These are phyloP conservation scores for Tuber umbilicatum DNA, from an alignment of 495 filamentous ascomycete species.

Conservation along the genomic window DNA sequence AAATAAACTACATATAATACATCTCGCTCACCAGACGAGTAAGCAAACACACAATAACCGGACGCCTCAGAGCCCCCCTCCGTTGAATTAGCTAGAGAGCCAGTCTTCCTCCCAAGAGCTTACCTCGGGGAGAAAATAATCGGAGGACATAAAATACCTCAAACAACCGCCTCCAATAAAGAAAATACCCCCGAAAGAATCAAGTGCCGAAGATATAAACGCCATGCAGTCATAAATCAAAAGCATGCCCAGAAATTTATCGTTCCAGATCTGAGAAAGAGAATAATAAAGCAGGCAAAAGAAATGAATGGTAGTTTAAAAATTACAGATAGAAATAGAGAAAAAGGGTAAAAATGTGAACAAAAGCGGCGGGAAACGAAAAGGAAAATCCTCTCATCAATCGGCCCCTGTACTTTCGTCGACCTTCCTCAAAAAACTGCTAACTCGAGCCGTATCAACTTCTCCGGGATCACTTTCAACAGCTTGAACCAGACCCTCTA, in stretches of 20 bases:
- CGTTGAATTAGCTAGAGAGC: neutral
- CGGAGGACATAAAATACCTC: neutral
- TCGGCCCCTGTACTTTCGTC: conserved; percentile 46
- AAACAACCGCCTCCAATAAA: neutral
- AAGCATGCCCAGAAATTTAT: neutral
- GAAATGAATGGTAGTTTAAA: neutral
- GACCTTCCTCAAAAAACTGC: conserved; percentile 66
- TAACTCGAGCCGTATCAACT: conserved; percentile 61
- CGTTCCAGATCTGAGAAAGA: neutral
- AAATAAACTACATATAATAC: conserved; percentile 1
- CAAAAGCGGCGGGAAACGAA: neutral
- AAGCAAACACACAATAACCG: neutral
- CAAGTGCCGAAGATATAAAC: conserved; percentile 2
- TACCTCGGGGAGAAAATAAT: neutral
- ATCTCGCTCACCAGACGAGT: neutral
- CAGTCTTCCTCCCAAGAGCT: neutral
- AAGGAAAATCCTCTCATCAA: conserved; percentile 9
- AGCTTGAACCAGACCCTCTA: conserved; percentile 58
- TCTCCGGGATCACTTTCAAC: conserved; percentile 68
- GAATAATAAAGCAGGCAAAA: neutral
- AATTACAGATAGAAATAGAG: neutral
- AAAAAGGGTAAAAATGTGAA: conserved; percentile 1
- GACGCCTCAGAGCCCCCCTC: neutral
- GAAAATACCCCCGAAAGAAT: neutral
- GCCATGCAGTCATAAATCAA: neutral